Percentiles rank a stretch among this genome's conserved stretches.
Conservation (phyloP, 768 basidiomycete genomes). For the Mrakia gelida region DNA sequence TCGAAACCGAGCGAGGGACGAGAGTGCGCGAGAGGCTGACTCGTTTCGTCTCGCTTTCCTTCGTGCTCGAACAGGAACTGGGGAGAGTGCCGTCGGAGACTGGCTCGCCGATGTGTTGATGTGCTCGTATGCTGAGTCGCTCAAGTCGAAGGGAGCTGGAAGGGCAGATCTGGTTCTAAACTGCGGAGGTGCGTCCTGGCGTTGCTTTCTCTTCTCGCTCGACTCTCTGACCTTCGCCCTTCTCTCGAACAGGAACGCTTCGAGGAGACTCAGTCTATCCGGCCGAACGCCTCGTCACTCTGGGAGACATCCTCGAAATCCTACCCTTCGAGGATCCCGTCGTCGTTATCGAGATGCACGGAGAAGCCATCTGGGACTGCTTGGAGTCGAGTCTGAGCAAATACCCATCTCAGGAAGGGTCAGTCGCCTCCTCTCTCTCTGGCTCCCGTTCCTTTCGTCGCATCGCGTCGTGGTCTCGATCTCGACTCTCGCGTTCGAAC, state of each 20-base stretch:
- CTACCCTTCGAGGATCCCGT: conserved; percentile 82
- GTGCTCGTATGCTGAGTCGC: conserved; percentile 57
- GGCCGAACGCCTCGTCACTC: conserved; percentile 63
- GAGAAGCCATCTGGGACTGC: conserved; percentile 60
- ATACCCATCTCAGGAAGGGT: conserved; percentile 92
- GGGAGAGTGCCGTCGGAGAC: conserved; percentile 45
- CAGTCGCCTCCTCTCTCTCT: conserved; percentile 34
- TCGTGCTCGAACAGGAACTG: conserved; percentile 7
- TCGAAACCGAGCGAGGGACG: conserved; percentile 48
- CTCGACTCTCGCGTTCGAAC: no score
- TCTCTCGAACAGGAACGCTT: conserved; percentile 60
- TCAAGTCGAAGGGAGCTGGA: conserved; percentile 32
- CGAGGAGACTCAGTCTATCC: conserved; percentile 82
- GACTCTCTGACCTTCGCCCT: neutral
- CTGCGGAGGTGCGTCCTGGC: conserved; percentile 24
- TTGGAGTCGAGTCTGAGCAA: conserved; percentile 66
- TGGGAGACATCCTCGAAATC: conserved; percentile 71
- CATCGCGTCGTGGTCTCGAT: no score
- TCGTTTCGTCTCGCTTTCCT: neutral
- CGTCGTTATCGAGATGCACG: conserved; percentile 66
- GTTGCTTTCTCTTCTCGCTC: neutral
- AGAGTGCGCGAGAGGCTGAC: conserved; percentile 38
- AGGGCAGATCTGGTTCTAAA: conserved; percentile 10
- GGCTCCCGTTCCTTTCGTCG: neutral
- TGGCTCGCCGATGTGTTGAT: conserved; percentile 81